A percentile compares a stretch with the other conserved stretches of the same genome.
These are phyloP conservation scores for Podila clonocystis DNA, from an alignment of 192 early-diverging fungal genomes.

Conservation along the genomic window DNA sequence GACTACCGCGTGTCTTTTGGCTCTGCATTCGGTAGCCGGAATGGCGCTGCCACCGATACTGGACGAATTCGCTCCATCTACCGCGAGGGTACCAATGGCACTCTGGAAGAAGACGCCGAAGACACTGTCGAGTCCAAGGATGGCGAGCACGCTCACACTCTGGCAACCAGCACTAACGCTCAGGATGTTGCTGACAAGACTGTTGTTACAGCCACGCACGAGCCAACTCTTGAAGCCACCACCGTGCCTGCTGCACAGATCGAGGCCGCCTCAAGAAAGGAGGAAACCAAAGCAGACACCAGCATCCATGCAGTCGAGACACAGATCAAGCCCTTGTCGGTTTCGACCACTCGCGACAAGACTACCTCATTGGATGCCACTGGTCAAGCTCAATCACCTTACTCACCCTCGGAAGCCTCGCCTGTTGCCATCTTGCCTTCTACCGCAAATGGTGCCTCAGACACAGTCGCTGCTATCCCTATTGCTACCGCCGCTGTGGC, in stretches of 20 bases:
- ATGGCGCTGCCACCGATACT: conserved; percentile 19
- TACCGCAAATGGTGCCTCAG: conserved; percentile 3
- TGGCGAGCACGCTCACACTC: neutral
- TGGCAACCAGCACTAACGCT: neutral
- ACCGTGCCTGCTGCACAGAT: neutral
- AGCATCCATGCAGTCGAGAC: neutral
- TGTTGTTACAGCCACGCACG: neutral
- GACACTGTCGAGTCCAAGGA: neutral
- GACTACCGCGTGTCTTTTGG: conserved; percentile 35
- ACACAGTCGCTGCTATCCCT: conserved; percentile 20
- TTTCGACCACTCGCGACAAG: neutral
- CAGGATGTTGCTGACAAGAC: neutral
- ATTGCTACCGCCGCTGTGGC: conserved; percentile 25
- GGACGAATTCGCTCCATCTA: conserved; percentile 33
- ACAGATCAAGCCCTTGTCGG: conserved; percentile 1
- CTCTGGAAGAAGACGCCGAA: neutral
- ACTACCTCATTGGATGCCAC: neutral
- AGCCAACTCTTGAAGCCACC: neutral
- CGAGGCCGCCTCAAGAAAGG: no score
- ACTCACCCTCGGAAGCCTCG: neutral
- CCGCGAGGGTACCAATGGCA: neutral
- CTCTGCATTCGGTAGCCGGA: conserved; percentile 31
- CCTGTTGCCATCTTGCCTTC: conserved; percentile 6
- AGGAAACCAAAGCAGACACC: neutral
- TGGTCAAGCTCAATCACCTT: neutral